These are phyloP conservation scores for Evernia prunastri DNA, from an alignment of 495 filamentous ascomycete species.

Conservation along the genomic window DNA sequence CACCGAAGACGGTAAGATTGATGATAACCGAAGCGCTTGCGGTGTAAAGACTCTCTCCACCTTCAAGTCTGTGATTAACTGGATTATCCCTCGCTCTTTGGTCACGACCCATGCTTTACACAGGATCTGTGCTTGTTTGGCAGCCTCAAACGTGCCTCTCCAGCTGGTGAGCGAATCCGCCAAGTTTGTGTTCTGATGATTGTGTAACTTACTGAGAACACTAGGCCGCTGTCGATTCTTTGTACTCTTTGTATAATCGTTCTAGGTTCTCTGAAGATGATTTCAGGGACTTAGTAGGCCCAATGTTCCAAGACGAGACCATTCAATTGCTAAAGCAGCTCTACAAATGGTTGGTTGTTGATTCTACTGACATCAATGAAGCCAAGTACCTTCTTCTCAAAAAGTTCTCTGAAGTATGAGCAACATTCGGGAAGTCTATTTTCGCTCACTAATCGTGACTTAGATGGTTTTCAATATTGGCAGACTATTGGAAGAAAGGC, in stretches of 20 bases:
- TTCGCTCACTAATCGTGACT: constrained; percentile 13
- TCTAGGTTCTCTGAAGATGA: constrained; percentile 69
- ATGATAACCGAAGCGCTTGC: constrained; percentile 54
- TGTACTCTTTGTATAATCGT: constrained; percentile 75
- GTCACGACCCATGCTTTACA: constrained; percentile 60
- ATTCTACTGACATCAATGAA: constrained; percentile 75
- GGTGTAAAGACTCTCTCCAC: constrained; percentile 68
- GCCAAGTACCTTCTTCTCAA: constrained; percentile 87
- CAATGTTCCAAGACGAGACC: constrained; percentile 66
- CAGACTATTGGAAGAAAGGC: constrained; percentile 72
- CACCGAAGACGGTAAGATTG: constrained; percentile 57
- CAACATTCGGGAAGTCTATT: background rate
- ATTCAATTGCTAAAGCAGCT: constrained; percentile 67
- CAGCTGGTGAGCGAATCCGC: constrained; percentile 53
- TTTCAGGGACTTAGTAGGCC: constrained; percentile 67
- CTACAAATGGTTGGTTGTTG: constrained; percentile 76
- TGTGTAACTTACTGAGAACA: constrained; percentile 28
- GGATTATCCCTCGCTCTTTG: constrained; percentile 80
- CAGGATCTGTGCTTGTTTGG: constrained; percentile 67
- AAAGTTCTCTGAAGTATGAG: constrained; percentile 79
- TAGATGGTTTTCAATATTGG: constrained; percentile 81
- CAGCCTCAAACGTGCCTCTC: constrained; percentile 62
- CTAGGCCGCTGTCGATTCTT: constrained; percentile 74
- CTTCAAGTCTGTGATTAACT: constrained; percentile 68
- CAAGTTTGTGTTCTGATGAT: background rate